phyloP scores from a whole-genome alignment of 2,329 filamentous ascomycete species.

The Colletotrichum chrysophilum region DNA sequence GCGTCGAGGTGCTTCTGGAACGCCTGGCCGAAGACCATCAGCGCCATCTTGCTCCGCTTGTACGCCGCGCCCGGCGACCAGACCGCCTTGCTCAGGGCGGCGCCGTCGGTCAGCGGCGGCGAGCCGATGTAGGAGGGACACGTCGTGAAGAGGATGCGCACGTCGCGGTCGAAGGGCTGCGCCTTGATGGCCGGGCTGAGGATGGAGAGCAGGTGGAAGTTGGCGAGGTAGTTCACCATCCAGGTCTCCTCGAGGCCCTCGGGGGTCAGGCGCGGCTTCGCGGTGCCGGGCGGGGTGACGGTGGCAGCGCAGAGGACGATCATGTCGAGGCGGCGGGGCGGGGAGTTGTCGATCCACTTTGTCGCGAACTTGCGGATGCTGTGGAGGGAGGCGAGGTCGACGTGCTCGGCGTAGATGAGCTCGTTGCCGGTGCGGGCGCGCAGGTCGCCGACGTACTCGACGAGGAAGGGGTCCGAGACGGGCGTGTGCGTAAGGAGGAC shows the following conservation, averaged over 20 bases:
- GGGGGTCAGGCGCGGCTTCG: constrained; percentile 61
- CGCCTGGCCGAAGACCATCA: constrained; percentile 87
- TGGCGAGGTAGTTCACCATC: constrained; percentile 94
- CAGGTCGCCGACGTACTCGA: constrained; percentile 91
- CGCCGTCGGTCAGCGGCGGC: constrained; percentile 62
- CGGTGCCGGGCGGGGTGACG: constrained; percentile 70
- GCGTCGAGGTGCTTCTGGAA: constrained; percentile 91
- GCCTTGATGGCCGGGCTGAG: constrained; percentile 87
- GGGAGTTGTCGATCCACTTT: constrained; percentile 96
- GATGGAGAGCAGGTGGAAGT: constrained; percentile 93
- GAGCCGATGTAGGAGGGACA: constrained; percentile 89
- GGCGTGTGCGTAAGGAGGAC: constrained; percentile 86
- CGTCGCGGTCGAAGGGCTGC: constrained; percentile 92
- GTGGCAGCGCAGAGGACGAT: constrained; percentile 86
- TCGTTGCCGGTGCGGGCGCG: constrained; percentile 79
- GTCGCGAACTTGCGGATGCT: constrained; percentile 93
- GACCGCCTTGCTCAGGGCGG: constrained; percentile 47
- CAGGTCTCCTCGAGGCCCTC: constrained; percentile 90
- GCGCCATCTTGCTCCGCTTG: constrained; percentile 74
- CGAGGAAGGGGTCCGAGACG: constrained; percentile 83
- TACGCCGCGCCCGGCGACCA: constrained; percentile 66
- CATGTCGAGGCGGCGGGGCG: constrained; percentile 88
- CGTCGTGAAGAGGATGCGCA: constrained; percentile 84
- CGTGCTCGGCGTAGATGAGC: constrained; percentile 93
- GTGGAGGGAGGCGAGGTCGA: constrained; percentile 87